Base-by-base conservation (phyloP, 768 basidiomycete genomes). In the Termitomyces bulborhizus region DNA sequence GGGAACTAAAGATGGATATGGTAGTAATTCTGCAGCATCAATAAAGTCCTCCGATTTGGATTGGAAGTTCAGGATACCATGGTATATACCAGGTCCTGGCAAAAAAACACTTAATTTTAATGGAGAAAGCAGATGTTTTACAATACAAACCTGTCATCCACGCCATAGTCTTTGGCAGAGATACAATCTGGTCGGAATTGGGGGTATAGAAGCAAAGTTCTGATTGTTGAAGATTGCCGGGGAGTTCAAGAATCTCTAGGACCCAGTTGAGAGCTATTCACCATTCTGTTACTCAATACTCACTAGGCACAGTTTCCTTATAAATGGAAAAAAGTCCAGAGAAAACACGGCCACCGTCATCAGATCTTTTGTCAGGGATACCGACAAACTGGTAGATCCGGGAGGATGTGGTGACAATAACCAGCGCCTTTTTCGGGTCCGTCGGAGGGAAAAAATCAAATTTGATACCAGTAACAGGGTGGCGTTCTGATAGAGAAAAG, bases 311-410 rank as follows among this genome's bases (percentile, higher is more conserved):
- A 6, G 77, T 75, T 52, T 94, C 93, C 46, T 84, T 75, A 63
- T 93, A 93, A 16, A 74, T 69, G 39, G 81, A 76, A 63, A 97
- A 94, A 16, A 96, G 69, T 16, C 77, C 72, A 24, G 86, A 79
- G 66, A 95, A 93, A 46, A 90, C 69, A 18, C 86, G 82, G 11
- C 85, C 84, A 18, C 78, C 80, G 12, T 95, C 95, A 34, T 93
- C 92, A 16, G 81, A 73, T 57, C 81, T 81, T 48, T 79, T 78
- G 57, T 87, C 85, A 9, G 83, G 76, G 31, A 72, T 59, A 2
- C 94, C 93, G 46, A 83, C 76, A 58, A 96, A 92, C 66, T 98
- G 93, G 66, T 97, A 96, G 65, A 98, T 88, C 58, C 94, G 81
- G 6, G 88, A 86, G 11, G 84, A 80, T 2, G 97, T 98, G 0